Conservation (phyloP, 2,329 filamentous ascomycete species). For the Cladobotryum protrusum region DNA sequence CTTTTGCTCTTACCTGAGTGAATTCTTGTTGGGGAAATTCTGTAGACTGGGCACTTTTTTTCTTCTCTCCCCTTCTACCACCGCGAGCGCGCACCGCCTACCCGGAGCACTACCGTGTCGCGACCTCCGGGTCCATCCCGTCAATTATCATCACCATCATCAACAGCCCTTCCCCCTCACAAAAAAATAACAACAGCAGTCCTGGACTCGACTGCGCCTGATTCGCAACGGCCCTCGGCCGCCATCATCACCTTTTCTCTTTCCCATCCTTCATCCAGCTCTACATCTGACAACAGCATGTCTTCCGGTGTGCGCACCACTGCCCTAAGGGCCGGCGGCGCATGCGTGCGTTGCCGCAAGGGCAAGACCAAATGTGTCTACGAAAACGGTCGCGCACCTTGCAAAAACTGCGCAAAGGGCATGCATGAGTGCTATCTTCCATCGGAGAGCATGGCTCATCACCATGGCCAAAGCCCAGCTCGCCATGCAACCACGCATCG, state of each 20-base stretch:
- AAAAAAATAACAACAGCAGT: background rate
- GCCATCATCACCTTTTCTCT: background rate
- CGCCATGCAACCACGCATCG: slow-evolving; percentile 42
- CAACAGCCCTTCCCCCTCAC: background rate
- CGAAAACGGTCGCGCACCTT: slow-evolving; percentile 55
- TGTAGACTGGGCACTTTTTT: background rate
- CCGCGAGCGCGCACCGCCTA: slow-evolving; percentile 9
- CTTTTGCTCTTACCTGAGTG: background rate
- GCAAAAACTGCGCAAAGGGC: slow-evolving; percentile 58
- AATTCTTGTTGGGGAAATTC: background rate
- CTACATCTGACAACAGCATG: slow-evolving; percentile 26
- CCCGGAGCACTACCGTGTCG: slow-evolving; percentile 15
- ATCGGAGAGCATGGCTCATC: slow-evolving; percentile 54
- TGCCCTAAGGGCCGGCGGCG: slow-evolving; percentile 54
- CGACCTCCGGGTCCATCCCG: slow-evolving; percentile 12
- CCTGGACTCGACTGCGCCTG: background rate
- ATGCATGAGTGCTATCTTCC: slow-evolving; percentile 59
- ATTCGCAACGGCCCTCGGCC: slow-evolving; percentile 2
- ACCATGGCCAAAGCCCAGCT: slow-evolving; percentile 53
- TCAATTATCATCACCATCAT: slow-evolving; percentile 2
- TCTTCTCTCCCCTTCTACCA: background rate
- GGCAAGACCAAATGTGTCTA: slow-evolving; percentile 60
- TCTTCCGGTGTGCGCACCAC: slow-evolving; percentile 48
- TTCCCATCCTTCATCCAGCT: background rate
- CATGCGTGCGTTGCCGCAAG: slow-evolving; percentile 57